A percentile compares a stretch with the other conserved stretches of the same genome.
phyloP scores from a whole-genome alignment of 306 rosid genomes.

The Castanea mollissima region DNA sequence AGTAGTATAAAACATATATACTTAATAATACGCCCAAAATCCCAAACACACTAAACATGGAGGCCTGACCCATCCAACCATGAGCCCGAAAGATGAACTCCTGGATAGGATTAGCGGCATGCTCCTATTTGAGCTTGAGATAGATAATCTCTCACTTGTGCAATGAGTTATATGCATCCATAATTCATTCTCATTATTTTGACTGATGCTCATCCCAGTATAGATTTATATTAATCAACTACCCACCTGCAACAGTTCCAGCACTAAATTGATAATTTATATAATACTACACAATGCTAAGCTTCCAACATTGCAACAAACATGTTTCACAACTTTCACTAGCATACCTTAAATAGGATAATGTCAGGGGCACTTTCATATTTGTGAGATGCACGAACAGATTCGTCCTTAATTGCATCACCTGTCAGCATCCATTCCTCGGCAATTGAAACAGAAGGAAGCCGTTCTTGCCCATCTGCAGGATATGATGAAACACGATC shows the following conservation, averaged over 20 bases:
- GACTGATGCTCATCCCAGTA: not conserved
- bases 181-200: not conserved
- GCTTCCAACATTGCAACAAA: conserved; percentile 12
- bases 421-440: conserved; percentile 99
- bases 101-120: not conserved
- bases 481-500: conserved; percentile 72
- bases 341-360: conserved; percentile 80
- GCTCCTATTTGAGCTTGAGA: not conserved
- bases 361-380: conserved; percentile 95
- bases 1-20: not conserved
- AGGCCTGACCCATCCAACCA: not conserved
- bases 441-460: conserved; percentile 77
- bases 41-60: not conserved
- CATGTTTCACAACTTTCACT: conserved; percentile 17
- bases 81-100: not conserved
- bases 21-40: not conserved
- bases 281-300: not conserved
- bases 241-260: not conserved
- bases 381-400: conserved; percentile 77
- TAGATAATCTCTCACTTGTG: not conserved
- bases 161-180: no score
- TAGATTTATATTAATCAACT: not conserved
- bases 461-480: conserved; percentile 90
- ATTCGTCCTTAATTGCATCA: conserved; percentile 68
- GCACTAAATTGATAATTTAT: not conserved